Base-by-base conservation (phyloP, 179 eudicot species). In the Nepenthes alata region DNA sequence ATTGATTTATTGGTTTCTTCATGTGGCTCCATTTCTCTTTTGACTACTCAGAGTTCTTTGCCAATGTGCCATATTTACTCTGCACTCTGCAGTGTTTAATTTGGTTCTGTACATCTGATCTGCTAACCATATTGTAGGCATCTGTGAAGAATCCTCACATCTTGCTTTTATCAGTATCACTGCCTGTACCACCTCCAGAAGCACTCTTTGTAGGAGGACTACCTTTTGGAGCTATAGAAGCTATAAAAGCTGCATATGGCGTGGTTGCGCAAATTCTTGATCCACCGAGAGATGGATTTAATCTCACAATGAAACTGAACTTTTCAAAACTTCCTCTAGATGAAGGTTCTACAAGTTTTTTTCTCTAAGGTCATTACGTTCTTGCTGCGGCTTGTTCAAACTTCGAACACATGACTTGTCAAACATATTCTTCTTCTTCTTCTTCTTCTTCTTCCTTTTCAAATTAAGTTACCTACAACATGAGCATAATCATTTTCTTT, bases 211-310 rank as follows among this genome's bases (percentile, higher is more conserved):
- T 72, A 65, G 88, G 80, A 12, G 98, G 98, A 59, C 84, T 93
- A 60, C 98, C 98, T 62, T 76, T 70, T 72, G 98, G 95, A 61
- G 96, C 98, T 55, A 84, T 89, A 62, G 96, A 93, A 74, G 91
- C 98, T 45, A 73, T 93, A 69, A 93, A 93, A 77, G 83, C 89
- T 63, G 77, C 93, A 53, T 93, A 83, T 79, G 95, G 90, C 47
- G 73, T 62, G 12, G 70, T 76, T 54, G 78, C 81, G 54, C 89
- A 93, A 62, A 89, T 93, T 78, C 95, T 83, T 67, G 98, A 93
- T 80, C 98, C 98, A 66, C 98, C 98, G n/a, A 89, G 78, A 74
- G 98, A 93, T 69, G 88, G 90, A 64, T 93, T 75, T 69, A 93
- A 86, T 73, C 98, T 93, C 74, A 93, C 98, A 34, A 52, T 93